phyloP scores from a whole-genome alignment of 2,329 filamentous ascomycete species.

The Biscogniauxia marginata region DNA sequence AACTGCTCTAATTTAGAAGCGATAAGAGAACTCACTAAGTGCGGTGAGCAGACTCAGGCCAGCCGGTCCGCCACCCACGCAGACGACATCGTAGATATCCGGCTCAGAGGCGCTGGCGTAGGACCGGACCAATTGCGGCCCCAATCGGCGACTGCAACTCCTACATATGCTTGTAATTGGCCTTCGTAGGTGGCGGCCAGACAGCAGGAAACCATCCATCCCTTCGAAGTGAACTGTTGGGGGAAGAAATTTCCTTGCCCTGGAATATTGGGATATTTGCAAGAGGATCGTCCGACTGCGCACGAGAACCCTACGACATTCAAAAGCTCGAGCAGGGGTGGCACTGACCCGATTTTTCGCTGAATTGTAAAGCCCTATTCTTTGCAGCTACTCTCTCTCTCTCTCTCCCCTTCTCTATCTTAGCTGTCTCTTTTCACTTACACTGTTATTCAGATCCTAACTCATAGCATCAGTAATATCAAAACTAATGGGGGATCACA shows the following conservation, averaged over 20 bases:
- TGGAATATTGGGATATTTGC: background rate
- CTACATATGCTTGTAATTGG: slow-evolving; percentile 38
- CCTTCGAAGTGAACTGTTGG: background rate
- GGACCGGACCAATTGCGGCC: slow-evolving; percentile 36
- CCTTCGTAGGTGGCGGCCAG: slow-evolving; percentile 20
- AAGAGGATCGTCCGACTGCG: background rate
- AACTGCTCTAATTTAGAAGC: background rate
- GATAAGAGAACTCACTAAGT: slow-evolving; percentile 56
- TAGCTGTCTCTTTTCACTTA: too few relatives aligned
- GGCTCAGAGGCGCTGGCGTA: slow-evolving; percentile 47
- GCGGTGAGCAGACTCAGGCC: slow-evolving; percentile 80
- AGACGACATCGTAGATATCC: slow-evolving; percentile 90
- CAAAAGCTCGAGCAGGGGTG: too few relatives aligned
- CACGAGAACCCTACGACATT: background rate
- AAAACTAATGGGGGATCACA: too few relatives aligned
- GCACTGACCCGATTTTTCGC: too few relatives aligned
- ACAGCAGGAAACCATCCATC: slow-evolving; percentile 27
- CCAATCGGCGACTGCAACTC: slow-evolving; percentile 44
- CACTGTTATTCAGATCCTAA: too few relatives aligned
- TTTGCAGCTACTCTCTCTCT: too few relatives aligned
- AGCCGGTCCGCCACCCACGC: slow-evolving; percentile 84
- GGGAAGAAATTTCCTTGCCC: background rate
- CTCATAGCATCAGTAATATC: too few relatives aligned
- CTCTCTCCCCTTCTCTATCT: too few relatives aligned
- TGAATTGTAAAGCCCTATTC: too few relatives aligned